phyloP scores from a whole-genome alignment of 306 rosid species.

The Citrullus colocynthis region DNA sequence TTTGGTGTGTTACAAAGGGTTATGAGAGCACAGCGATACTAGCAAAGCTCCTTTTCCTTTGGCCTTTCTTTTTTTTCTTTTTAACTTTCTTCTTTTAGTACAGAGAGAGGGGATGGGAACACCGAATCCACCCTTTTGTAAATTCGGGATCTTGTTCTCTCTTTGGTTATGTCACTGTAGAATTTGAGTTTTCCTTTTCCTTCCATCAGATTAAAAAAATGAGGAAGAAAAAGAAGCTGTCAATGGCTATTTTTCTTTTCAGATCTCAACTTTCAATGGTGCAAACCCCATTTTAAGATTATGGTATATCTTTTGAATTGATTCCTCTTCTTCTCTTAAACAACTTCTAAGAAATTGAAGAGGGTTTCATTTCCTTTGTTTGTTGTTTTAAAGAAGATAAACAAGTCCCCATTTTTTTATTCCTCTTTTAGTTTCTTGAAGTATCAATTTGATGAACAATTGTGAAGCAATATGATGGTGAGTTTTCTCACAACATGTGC shows the following conservation, averaged over 20 bases:
- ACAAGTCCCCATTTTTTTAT: background rate
- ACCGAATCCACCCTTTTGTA: constrained; percentile 32
- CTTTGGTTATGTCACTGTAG: constrained; percentile 19
- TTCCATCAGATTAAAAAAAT: background rate
- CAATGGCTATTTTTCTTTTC: background rate
- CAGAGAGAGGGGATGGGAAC: constrained; percentile 10
- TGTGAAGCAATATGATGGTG: background rate
- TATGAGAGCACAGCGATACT: constrained; percentile 12
- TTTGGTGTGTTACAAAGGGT: constrained; percentile 11
- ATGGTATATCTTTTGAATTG: background rate
- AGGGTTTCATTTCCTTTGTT: background rate
- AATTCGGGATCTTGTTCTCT: constrained; percentile 30
- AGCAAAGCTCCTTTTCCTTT: constrained; percentile 3
- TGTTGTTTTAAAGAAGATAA: background rate
- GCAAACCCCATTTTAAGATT: background rate
- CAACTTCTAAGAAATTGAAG: background rate
- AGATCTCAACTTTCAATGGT: background rate
- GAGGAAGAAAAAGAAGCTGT: background rate
- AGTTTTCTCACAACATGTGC: too few species aligned
- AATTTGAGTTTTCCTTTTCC: constrained; percentile 10
- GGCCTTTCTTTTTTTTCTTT: background rate
- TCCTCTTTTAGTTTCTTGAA: background rate
- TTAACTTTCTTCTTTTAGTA: background rate
- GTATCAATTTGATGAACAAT: background rate
- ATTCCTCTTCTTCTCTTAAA: background rate